phyloP scores from a whole-genome alignment of 2,329 filamentous ascomycete genomes.

The Fusarium stilboides region DNA sequence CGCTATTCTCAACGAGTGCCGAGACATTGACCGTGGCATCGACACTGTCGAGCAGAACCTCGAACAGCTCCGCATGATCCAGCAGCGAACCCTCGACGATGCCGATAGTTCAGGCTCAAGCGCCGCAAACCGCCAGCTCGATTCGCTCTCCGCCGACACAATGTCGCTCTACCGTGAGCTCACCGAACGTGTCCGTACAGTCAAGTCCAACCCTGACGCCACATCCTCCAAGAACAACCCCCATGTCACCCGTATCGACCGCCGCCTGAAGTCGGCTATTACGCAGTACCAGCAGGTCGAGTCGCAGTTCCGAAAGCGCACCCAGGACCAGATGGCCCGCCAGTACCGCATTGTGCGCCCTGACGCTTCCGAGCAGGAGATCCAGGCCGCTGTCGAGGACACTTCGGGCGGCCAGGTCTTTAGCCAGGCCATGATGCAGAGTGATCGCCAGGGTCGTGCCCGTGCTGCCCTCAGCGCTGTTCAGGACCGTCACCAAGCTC shows the following conservation, averaged over 20 bases:
- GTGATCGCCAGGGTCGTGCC: conserved; percentile 85
- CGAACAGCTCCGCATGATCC: conserved; percentile 78
- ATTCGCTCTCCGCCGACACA: conserved; percentile 81
- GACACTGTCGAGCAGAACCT: conserved; percentile 81
- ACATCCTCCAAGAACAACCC: conserved; percentile 80
- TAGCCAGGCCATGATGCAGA: conserved; percentile 86
- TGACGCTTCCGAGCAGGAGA: conserved; percentile 83
- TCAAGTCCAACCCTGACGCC: conserved; percentile 87
- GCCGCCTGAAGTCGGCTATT: conserved; percentile 84
- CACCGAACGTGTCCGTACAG: conserved; percentile 81
- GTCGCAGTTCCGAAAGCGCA: conserved; percentile 82
- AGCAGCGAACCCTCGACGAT: conserved; percentile 80
- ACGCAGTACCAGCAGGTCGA: conserved; percentile 86
- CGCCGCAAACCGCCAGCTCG: conserved; percentile 77
- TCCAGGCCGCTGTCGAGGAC: conserved; percentile 83
- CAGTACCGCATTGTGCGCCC: conserved; percentile 93
- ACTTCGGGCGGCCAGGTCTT: conserved; percentile 84
- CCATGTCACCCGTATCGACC: conserved; percentile 86
- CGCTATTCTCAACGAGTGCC: conserved; percentile 87
- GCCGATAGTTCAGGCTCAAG: conserved; percentile 79
- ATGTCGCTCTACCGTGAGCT: conserved; percentile 87
- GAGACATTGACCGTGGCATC: conserved; percentile 83
- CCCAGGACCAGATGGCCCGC: conserved; percentile 86
- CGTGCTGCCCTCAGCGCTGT: conserved; percentile 85
- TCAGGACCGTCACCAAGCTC: conserved; percentile 84